These are phyloP conservation scores for Hygrophoropsis aurantiaca DNA, from an alignment of 768 basidiomycete species.

Conservation along the genomic window DNA sequence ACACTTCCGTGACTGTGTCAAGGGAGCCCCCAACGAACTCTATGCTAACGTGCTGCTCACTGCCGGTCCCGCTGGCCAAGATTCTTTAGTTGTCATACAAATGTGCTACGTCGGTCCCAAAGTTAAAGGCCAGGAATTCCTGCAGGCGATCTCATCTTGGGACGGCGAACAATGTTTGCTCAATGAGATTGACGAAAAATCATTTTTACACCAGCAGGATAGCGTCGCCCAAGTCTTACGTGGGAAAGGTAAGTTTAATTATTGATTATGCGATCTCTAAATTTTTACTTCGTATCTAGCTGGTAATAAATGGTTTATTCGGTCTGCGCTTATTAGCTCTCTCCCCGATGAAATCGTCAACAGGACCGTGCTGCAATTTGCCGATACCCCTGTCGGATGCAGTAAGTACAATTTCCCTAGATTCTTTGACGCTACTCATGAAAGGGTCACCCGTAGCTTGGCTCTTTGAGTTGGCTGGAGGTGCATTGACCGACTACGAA, in stretches of 20 bases:
- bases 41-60: constrained; percentile 91
- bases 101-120: constrained; percentile 85
- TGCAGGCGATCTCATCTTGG: constrained; percentile 87
- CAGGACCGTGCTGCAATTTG: constrained; percentile 78
- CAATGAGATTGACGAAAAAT: constrained; percentile 90
- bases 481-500: constrained; percentile 72
- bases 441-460: constrained; percentile 53
- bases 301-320: constrained; percentile 89
- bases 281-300: constrained; percentile 36
- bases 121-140: constrained; percentile 72
- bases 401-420: constrained; percentile 52
- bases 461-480: constrained; percentile 90
- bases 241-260: constrained; percentile 60
- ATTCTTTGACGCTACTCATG: constrained; percentile 1
- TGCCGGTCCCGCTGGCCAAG: constrained; percentile 80
- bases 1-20: constrained; percentile 92
- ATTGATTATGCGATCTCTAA: neutral
- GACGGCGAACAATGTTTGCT: constrained; percentile 82
- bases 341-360: constrained; percentile 86
- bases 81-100: constrained; percentile 87
- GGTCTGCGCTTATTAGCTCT: constrained; percentile 78
- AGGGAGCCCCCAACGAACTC: constrained; percentile 81
- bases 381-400: constrained; percentile 85
- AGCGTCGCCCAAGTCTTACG: constrained; percentile 88
- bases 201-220: constrained; percentile 86